Conservation (phyloP, 177 flowering plant genomes). For the Vitis hybrid region DNA sequence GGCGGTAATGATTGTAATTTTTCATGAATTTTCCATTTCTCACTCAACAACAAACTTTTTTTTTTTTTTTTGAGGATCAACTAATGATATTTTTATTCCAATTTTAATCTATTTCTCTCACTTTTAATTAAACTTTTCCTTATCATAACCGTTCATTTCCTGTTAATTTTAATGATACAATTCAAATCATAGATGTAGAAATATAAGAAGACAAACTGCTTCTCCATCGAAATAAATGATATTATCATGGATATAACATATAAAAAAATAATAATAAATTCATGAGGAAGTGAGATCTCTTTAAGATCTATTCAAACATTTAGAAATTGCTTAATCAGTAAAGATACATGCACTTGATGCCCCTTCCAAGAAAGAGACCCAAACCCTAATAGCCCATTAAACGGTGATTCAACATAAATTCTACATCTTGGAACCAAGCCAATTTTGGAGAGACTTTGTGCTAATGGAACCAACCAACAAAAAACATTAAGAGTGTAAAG, state of each 20-base stretch:
- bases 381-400: conserved; percentile 1
- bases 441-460: conserved; percentile 8
- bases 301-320: conserved; percentile 3
- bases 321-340: conserved; percentile 7
- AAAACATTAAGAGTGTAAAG: no score
- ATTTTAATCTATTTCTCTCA: conserved; percentile 8
- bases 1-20: no score
- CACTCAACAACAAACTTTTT: no score
- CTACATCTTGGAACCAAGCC: conserved; percentile 13
- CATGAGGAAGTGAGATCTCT: conserved; percentile 11
- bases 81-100: conserved; percentile 3
- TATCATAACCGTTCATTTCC: not conserved
- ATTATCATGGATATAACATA: no score
- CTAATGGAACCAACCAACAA: no score
- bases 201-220: no score
- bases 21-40: no score
- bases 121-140: conserved; percentile 3
- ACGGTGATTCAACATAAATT: conserved; percentile 5
- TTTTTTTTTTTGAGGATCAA: conserved; percentile 1
- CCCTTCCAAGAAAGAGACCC: conserved; percentile 13
- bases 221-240: no score
- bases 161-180: not conserved
- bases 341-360: conserved; percentile 7
- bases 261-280: not conserved
- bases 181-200: no score